Conservation (phyloP, 2,329 filamentous ascomycete species). For the Verticillium zaregamsianum region DNA sequence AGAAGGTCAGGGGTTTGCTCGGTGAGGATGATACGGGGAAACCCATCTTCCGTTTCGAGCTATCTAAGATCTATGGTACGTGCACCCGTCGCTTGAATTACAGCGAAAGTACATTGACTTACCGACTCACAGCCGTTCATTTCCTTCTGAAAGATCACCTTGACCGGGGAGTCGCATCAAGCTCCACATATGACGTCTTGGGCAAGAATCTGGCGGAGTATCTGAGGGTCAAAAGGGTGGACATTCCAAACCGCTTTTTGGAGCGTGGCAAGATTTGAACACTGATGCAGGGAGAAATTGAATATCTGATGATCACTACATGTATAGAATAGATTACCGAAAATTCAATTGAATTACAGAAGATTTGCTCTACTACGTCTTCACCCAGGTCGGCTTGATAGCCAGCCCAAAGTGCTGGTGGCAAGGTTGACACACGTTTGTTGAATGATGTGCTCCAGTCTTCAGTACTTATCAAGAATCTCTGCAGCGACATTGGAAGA, state of each 20-base stretch:
- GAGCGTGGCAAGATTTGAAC: slow-evolving; percentile 14
- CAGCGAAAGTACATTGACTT: neutral
- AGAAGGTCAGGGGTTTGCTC: slow-evolving; percentile 30
- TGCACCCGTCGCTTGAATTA: neutral
- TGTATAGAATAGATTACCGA: too few relatives aligned
- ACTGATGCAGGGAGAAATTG: neutral
- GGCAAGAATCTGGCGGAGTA: slow-evolving; percentile 25
- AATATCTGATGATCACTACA: too few relatives aligned
- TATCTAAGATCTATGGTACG: slow-evolving; percentile 21
- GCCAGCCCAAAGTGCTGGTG: too few relatives aligned
- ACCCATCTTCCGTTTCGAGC: slow-evolving; percentile 40
- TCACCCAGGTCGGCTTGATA: too few relatives aligned
- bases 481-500: too few relatives aligned
- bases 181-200: slow-evolving; percentile 24
- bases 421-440: too few relatives aligned
- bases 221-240: slow-evolving; percentile 20
- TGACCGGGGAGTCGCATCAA: slow-evolving; percentile 13
- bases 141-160: slow-evolving; percentile 39
- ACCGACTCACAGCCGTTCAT: slow-evolving; percentile 18
- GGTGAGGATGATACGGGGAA: slow-evolving; percentile 30
- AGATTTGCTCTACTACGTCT: too few relatives aligned
- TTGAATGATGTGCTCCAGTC: too few relatives aligned
- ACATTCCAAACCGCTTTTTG: slow-evolving; percentile 22
- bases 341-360: too few relatives aligned
- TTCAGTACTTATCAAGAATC: too few relatives aligned